Base-by-base conservation (phyloP, 2,329 filamentous ascomycete species). In the Fusarium musae region DNA sequence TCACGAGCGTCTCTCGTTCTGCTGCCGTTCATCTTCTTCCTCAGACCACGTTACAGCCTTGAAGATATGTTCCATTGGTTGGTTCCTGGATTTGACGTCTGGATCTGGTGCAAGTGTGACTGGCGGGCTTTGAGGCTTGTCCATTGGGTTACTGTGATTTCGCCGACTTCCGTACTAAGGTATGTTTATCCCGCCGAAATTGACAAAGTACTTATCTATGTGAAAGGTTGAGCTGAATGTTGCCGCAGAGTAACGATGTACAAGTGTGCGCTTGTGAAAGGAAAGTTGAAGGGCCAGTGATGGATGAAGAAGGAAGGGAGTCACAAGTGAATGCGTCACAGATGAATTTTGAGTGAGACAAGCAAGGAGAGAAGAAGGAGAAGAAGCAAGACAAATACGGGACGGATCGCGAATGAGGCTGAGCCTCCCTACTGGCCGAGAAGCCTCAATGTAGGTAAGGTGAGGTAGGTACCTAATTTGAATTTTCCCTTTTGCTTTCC, bases 401-500 rank as follows among this genome's bases (percentile, higher is more conserved):
- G 57, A 66, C 46, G 70, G 70, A 67, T 73, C 60, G 53, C 66
- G 70, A 71, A 57, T 73, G 70, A 73, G 66, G 66, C 66, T 71
- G 66, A 70, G 66, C 37, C 56, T 46, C 43, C 54, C 23, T 30
- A 42, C 58, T 40, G 53, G 43, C 32, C 59, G 19, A 58, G 61
- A 43, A 63, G 71, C 53, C 59, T 74, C 34, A n/a, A 37, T 32
- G 32, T 32, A 32, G 32, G 46, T 16, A 23, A 23, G 40, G n/a
- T 19, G 9, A 34, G 32, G 32, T 47, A 47, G 44, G 12, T 30
- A 47, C 44, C 26, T 53, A 43, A 42, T 59, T 52, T 49, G 37
- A 52, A 34, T 16, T 69, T 63, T 52, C 16, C 26, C 44, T 68
- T 52, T 42, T 47, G 23, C 42, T 54, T 66, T 43, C 46, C 65